Base-by-base conservation (phyloP, 805 yeast species). In the Wickerhamiella azyma region DNA sequence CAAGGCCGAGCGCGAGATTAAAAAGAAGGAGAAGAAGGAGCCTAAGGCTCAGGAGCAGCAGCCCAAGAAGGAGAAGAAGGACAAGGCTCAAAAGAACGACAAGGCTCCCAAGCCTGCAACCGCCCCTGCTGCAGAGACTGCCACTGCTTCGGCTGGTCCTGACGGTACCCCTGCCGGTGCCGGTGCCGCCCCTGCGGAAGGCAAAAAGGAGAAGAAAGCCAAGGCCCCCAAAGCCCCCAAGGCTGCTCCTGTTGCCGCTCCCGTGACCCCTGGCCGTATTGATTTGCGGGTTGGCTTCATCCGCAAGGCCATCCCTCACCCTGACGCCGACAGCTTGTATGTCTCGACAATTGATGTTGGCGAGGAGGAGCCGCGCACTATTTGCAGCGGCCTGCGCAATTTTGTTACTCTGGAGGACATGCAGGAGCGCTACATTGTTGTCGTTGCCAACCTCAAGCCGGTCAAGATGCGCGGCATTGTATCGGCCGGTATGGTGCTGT, bases 401-500 rank as follows among this genome's bases (percentile, higher is more conserved):
- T 78, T 83, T 67, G 74, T 84, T 61, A 79, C 94, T 36, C 64
- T 94, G 53, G 97, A 92, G 68, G 94, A 82, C 37, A 81, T 92
- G 95, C 98, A 92, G 74, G 76, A 85, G 65, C 81, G 97, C 65
- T 75, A 75, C 58, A 94, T 89, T 43, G 81, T 92, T 39, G 81
- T 81, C 48, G 86, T 92, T 58, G 95, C 96, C 57, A 94, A 94
- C 72, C 76, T 92, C 67, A 92, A 92, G 70, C 98, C 98, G 16
- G 98, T 88, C 37, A 80, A 79, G 59, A 92, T 92, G 99, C 81
- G 98, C 69, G 97, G 98, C 54, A 78, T 92, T 60, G 85, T 85
- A 65, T 86, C 96, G 9, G 69, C 78, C 43, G 99, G 95, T 44
- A 92, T 92, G 99, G 97, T 92, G 41, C 73, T 92, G 56, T 92